These are phyloP conservation scores for Mycena metata DNA, from an alignment of 768 basidiomycete genomes.

Conservation along the genomic window DNA sequence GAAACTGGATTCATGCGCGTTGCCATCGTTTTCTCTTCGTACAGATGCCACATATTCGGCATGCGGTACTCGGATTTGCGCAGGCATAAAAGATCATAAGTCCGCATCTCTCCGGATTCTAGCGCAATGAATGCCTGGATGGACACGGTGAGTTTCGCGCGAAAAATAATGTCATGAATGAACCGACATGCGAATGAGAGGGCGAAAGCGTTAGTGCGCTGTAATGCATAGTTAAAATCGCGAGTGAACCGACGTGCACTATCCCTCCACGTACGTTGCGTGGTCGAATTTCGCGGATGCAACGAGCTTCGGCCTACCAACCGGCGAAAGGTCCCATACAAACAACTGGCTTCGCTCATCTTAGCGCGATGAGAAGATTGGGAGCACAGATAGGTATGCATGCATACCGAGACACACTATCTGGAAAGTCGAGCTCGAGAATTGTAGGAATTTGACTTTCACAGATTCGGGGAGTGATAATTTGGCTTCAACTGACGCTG, in stretches of 20 bases:
- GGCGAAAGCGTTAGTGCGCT: constrained; percentile 77
- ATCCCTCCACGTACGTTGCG: constrained; percentile 53
- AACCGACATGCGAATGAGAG: constrained; percentile 77
- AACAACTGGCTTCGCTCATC: constrained; percentile 70
- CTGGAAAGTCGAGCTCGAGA: constrained; percentile 66
- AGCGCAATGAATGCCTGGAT: constrained; percentile 62
- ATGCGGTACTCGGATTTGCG: constrained; percentile 76
- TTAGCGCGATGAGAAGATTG: constrained; percentile 35
- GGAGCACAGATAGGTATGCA: neutral
- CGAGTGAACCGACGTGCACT: neutral
- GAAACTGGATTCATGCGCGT: constrained; percentile 52
- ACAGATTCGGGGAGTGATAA: constrained; percentile 61
- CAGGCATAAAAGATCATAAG: constrained; percentile 81
- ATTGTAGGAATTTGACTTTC: constrained; percentile 72
- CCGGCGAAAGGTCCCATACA: constrained; percentile 70
- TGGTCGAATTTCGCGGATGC: constrained; percentile 64
- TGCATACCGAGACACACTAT: constrained; percentile 73
- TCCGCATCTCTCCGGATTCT: constrained; percentile 71
- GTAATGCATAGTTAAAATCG: constrained; percentile 20
- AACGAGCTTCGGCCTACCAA: constrained; percentile 66
- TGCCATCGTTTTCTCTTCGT: constrained; percentile 68
- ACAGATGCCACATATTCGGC: constrained; percentile 82
- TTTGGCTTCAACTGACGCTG: constrained; percentile 70
- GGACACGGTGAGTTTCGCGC: constrained; percentile 24
- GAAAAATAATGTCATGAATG: constrained; percentile 12